Evolutionary conservation across 805 yeast genomes (phyloP), one percentile per base, ranked within the genome.

Genomic region (Saturnispora serradocipensis): DNA sequence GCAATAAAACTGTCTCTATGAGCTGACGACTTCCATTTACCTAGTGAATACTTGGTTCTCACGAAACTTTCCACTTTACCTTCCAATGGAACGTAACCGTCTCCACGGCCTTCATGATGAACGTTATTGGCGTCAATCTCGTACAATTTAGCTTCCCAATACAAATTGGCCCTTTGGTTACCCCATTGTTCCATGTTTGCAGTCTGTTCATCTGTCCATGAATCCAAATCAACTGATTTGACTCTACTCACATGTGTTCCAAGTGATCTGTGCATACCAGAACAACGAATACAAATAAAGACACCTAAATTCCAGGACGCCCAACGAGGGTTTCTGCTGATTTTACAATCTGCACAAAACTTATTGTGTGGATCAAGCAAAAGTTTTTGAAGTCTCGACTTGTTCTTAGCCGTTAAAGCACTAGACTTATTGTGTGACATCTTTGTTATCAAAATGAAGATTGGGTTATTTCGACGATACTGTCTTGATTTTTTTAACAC

Each of bases 241-340:
- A 93, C 98, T 62, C 88, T 77, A 28, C 95, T 84, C 45, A 91
- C 88, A 68, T 91, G 99, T 0, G 97, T 90, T 1, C 99, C 98
- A 84, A 91, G 81, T 48, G 91, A 80, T 63, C 98, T 76, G 66
- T 91, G 99, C 56, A 91, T 86, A 1, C 99, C 99, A 1, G 97
- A 90, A 68, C 99, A 91, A 60, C 93, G 76, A 57, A 91, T 91
- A 67, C 99, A 91, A 42, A 91, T 78, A 62, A 93, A 90, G 52
- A 93, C 81, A 24, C 99, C 99, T 50, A 91, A 67, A 59, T 85
- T 89, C 97, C 97, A 91, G 18, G 95, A 84, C 10, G 98, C 97
- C 99, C 99, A 91, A 50, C 98, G 77, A 22, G 99, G 99, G 67
- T 91, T 95, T 35, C 84, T 77, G 13, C 91, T 77, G 0, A 82